Percentiles rank a stretch among this genome's conserved stretches.
Evolutionary conservation across 257 asterid genomes (phyloP).

Genomic region (Solanum pennellii): DNA sequence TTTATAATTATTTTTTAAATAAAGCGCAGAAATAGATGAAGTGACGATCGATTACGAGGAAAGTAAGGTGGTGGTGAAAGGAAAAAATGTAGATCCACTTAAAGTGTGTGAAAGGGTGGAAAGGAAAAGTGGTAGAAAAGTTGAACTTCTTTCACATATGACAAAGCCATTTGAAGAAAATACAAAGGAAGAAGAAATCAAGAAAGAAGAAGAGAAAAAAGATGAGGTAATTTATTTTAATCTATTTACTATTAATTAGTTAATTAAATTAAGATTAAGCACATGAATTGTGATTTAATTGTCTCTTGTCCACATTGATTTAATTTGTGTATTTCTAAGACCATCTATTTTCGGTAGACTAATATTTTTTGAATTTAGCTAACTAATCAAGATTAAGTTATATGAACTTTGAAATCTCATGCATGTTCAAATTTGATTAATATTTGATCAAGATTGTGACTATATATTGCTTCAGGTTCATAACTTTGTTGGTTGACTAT

Average conservation of each 20-base stretch:
- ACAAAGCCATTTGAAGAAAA: constrained; percentile 30
- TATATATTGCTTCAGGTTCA: no score
- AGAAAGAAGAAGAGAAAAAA: constrained; percentile 19
- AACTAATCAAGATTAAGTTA: no score
- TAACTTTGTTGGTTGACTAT: background rate
- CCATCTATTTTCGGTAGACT: background rate
- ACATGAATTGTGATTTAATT: background rate
- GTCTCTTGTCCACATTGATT: background rate
- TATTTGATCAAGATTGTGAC: background rate
- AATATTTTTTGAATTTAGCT: no score
- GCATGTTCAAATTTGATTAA: background rate
- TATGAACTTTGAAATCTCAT: background rate
- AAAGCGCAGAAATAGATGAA: constrained; percentile 50
- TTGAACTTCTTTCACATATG: constrained; percentile 53
- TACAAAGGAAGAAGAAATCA: background rate
- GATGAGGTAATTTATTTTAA: constrained; percentile 22
- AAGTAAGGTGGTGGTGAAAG: constrained; percentile 80
- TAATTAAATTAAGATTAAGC: background rate
- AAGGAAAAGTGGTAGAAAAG: constrained; percentile 61
- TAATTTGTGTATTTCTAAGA: background rate
- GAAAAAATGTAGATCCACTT: constrained; percentile 51
- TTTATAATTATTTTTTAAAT: background rate
- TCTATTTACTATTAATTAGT: background rate
- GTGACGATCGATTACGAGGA: constrained; percentile 57
- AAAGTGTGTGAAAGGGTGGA: constrained; percentile 59